Conservation (phyloP, 345 rosid species). For the Kandelia obovata region DNA sequence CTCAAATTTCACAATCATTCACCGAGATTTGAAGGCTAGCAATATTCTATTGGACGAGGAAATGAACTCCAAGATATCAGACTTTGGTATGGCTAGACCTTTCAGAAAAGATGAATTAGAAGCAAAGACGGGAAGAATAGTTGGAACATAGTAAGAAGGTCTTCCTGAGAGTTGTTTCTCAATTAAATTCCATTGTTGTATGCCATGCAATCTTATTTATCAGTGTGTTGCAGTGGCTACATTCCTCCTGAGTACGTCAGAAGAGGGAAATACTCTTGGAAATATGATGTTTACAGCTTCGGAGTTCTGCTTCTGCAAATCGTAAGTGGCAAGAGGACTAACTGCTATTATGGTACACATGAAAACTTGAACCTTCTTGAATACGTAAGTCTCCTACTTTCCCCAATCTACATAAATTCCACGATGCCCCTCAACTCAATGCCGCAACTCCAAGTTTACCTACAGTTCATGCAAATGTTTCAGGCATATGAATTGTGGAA, state of each 20-base stretch:
- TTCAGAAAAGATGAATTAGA: conserved; percentile 33
- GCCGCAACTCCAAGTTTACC: too few relatives aligned
- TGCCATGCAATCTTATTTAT: not conserved
- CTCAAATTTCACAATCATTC: conserved; percentile 44
- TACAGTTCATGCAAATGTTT: too few relatives aligned
- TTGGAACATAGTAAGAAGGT: conserved; percentile 44
- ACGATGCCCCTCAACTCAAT: too few relatives aligned
- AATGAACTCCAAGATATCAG: conserved; percentile 45
- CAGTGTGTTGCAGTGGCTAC: conserved; percentile 35
- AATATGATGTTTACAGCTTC: conserved; percentile 51
- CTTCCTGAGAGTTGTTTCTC: not conserved
- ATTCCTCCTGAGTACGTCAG: conserved; percentile 52
- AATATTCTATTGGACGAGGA: conserved; percentile 36
- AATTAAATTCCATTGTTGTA: not conserved
- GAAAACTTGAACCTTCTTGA: conserved; percentile 11
- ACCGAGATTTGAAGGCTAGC: conserved; percentile 43
- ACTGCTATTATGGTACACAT: conserved; percentile 14
- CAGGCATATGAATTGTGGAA: conserved; percentile 29
- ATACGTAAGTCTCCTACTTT: conserved; percentile 9
- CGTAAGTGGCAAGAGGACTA: conserved; percentile 41
- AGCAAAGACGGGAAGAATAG: conserved; percentile 40
- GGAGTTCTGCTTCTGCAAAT: conserved; percentile 53
- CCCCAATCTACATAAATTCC: not conserved
- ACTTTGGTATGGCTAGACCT: conserved; percentile 45
- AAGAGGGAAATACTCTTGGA: conserved; percentile 43